These are phyloP conservation scores for Trichoderma reesei DNA, from an alignment of 495 filamentous ascomycete species.

Conservation along the genomic window DNA sequence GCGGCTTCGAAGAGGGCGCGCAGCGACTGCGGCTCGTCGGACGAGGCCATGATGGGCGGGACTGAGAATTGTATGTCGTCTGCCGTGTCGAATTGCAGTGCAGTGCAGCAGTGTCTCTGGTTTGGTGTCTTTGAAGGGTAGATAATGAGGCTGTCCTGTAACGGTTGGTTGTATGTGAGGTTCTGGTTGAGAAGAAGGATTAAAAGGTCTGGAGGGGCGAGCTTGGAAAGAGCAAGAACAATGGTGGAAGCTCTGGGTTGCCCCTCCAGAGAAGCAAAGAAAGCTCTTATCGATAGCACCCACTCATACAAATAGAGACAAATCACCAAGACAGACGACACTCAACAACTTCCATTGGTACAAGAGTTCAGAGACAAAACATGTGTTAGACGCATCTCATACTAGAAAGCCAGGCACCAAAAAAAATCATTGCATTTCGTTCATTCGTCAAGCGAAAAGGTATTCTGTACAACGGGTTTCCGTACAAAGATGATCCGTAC, in stretches of 20 bases:
- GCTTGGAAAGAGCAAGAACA: not conserved
- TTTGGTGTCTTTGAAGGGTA: not conserved
- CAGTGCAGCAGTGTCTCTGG: not conserved
- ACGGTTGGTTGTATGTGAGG: not conserved
- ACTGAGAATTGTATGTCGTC: not conserved
- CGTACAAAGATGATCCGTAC: no score
- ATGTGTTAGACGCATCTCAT: no score
- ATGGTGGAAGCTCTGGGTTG: not conserved
- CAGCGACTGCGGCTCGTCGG: conserved; percentile 30
- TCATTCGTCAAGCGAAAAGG: no score
- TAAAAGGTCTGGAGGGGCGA: not conserved
- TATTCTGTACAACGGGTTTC: no score
- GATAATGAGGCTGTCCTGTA: not conserved
- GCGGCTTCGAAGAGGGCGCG: conserved; percentile 44
- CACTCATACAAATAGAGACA: no score
- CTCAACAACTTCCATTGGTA: not conserved
- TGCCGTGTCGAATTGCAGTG: not conserved
- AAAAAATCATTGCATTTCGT: no score
- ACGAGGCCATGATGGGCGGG: conserved; percentile 1
- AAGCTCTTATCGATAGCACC: not conserved
- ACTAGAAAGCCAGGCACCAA: no score
- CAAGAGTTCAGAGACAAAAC: no score
- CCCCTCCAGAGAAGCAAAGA: not conserved
- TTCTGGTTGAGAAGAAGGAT: not conserved
- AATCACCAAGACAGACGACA: not conserved